Conservation (phyloP, 2,329 filamentous ascomycete species). For the Hypoxylon sp. region DNA sequence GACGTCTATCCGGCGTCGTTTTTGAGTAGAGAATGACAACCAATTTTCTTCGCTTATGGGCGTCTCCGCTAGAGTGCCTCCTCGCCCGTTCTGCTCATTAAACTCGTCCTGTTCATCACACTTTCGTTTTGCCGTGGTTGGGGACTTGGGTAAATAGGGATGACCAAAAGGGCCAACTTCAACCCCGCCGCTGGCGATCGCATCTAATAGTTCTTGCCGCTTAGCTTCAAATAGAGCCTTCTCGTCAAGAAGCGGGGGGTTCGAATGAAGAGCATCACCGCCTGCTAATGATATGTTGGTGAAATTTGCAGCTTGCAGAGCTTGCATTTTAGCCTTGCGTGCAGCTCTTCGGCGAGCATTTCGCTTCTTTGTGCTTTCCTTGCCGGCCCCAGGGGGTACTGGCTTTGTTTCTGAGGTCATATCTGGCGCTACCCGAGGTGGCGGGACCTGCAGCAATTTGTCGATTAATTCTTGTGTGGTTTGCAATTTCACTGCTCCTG, state of each 20-base stretch:
- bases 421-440: constrained; percentile 12
- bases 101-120: constrained; percentile 26
- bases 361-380: constrained; percentile 64
- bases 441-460: constrained; percentile 11
- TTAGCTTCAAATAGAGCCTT: constrained; percentile 64
- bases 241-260: constrained; percentile 47
- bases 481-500: not conserved
- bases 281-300: not conserved
- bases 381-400: constrained; percentile 56
- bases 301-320: constrained; percentile 27
- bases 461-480: not conserved
- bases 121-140: constrained; percentile 47
- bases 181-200: constrained; percentile 66
- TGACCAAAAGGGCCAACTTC: constrained; percentile 57
- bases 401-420: constrained; percentile 3
- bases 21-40: constrained; percentile 48
- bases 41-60: constrained; percentile 24
- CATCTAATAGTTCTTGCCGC: constrained; percentile 65
- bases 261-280: constrained; percentile 13
- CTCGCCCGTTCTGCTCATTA: constrained; percentile 11
- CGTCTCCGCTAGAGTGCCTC: constrained; percentile 20
- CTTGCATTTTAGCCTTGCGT: constrained; percentile 53
- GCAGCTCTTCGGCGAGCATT: constrained; percentile 65
- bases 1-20: constrained; percentile 61
- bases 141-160: constrained; percentile 8